Percentiles rank a stretch among this genome's conserved stretches.
Conservation (phyloP, 805 yeast genomes). For the Teunomyces gatunensis region DNA sequence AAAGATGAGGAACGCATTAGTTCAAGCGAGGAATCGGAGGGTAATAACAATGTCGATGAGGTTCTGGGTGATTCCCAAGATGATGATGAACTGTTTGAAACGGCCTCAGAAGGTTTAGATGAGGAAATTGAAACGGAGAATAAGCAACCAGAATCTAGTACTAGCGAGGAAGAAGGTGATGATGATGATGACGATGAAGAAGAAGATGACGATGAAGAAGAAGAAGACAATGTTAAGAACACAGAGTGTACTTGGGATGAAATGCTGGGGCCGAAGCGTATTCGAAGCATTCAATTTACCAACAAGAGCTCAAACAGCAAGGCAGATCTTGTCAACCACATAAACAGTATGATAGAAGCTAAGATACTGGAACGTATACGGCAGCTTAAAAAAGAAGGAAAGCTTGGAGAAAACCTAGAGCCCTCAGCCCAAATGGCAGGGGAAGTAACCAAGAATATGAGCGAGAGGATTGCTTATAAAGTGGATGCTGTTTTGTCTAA, state of each 20-base stretch:
- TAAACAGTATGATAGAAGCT: slow-evolving; percentile 16
- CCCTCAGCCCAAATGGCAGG: slow-evolving; percentile 3
- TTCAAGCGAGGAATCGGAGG: background rate
- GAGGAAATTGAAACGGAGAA: slow-evolving; percentile 4
- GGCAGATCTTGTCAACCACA: slow-evolving; percentile 20
- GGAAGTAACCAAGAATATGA: slow-evolving; percentile 5
- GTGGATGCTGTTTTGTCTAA: slow-evolving; percentile 10
- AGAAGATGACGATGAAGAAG: slow-evolving; percentile 6
- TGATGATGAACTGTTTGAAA: slow-evolving; percentile 6
- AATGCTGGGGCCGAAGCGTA: slow-evolving; percentile 4
- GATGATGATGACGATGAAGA: slow-evolving; percentile 7
- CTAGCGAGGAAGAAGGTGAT: slow-evolving; percentile 5
- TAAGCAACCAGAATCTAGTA: background rate
- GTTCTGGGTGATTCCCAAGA: slow-evolving; percentile 5
- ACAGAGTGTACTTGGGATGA: slow-evolving; percentile 7
- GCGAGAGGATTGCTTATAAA: slow-evolving; percentile 7
- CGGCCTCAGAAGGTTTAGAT: slow-evolving; percentile 5
- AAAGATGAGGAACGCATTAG: background rate
- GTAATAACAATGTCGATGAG: background rate
- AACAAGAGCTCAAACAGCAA: slow-evolving; percentile 18
- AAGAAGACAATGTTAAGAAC: slow-evolving; percentile 8
- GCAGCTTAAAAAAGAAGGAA: background rate
- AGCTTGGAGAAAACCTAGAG: slow-evolving; percentile 1
- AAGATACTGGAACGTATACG: slow-evolving; percentile 10
- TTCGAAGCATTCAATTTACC: slow-evolving; percentile 2